Evolutionary conservation across 2,329 filamentous ascomycete genomes (phyloP).

Genomic region (Aspergillus novoparasiticus): DNA sequence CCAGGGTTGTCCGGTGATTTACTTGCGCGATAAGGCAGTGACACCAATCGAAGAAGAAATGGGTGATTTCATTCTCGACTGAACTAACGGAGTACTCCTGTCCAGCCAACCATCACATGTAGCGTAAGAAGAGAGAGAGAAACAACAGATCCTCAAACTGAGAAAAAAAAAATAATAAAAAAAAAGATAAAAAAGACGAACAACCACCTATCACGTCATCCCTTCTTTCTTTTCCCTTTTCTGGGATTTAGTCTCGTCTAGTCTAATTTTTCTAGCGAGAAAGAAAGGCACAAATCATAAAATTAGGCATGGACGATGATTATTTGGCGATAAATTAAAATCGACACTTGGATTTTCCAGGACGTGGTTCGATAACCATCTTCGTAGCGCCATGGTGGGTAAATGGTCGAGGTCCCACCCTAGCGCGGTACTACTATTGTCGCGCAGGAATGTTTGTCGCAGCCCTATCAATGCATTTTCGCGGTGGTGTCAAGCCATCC

Average conservation of each 20-base stretch:
- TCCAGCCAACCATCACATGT: not conserved
- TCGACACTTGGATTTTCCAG: not conserved
- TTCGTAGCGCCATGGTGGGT: not conserved
- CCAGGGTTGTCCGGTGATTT: not conserved
- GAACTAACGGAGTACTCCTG: not conserved
- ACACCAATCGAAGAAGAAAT: not conserved
- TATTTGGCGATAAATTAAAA: not conserved
- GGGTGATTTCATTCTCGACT: not conserved
- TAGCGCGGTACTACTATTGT: not conserved
- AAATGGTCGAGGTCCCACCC: not conserved
- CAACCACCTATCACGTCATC: not conserved
- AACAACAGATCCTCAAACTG: not conserved
- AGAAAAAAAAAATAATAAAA: not conserved
- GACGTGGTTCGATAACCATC: not conserved
- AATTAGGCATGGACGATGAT: not conserved
- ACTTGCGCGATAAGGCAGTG: not conserved
- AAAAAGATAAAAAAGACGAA: not conserved
- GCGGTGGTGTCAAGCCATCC: not conserved
- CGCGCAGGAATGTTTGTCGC: constrained; percentile 3
- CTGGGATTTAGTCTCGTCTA: not conserved
- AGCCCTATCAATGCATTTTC: not conserved
- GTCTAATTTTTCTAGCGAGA: not conserved
- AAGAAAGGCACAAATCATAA: not conserved
- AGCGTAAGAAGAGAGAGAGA: not conserved
- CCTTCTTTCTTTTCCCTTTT: not conserved